A percentile compares a stretch with the other conserved stretches of the same genome.
phyloP scores from a whole-genome alignment of 768 basidiomycete genomes.

The Macrolepiota fuliginosa region DNA sequence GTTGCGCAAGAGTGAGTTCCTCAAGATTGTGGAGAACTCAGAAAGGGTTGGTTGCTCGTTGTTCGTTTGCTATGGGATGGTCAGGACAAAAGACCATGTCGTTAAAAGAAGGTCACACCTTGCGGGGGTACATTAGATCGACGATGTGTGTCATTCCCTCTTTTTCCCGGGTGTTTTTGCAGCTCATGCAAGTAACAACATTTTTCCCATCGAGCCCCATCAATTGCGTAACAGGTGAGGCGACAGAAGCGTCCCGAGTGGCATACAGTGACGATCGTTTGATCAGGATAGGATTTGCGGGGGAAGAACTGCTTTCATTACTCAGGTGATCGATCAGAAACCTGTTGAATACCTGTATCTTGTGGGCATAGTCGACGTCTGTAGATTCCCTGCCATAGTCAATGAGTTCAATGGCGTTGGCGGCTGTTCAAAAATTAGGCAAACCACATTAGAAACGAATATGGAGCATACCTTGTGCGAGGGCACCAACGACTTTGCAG shows the following conservation, averaged over 20 bases:
- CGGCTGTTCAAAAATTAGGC: constrained; percentile 33
- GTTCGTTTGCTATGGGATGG: not conserved
- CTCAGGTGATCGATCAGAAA: constrained; percentile 87
- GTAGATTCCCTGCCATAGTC: constrained; percentile 79
- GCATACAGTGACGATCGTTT: constrained; percentile 22
- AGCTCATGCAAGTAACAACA: constrained; percentile 69
- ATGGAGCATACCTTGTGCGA: constrained; percentile 68
- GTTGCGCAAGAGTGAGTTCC: constrained; percentile 75
- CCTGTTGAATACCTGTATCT: constrained; percentile 94
- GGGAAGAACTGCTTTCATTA: constrained; percentile 65
- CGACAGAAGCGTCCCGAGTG: constrained; percentile 27
- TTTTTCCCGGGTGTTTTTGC: constrained; percentile 70
- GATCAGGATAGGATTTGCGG: constrained; percentile 54
- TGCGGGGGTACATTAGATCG: constrained; percentile 85
- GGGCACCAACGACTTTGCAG: constrained; percentile 87
- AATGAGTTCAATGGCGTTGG: constrained; percentile 82
- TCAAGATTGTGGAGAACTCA: constrained; percentile 69
- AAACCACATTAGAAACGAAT: not conserved
- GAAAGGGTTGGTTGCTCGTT: constrained; percentile 20
- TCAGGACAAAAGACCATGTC: not conserved
- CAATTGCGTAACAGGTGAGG: constrained; percentile 83
- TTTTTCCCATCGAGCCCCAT: constrained; percentile 80
- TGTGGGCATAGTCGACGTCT: constrained; percentile 78
- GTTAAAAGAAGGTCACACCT: constrained; percentile 40
- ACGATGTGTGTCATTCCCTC: constrained; percentile 79